Percentiles rank a stretch among this genome's conserved stretches.
Evolutionary conservation across 305 asterid species (phyloP).

Genomic region (Rubia tinctorum): DNA sequence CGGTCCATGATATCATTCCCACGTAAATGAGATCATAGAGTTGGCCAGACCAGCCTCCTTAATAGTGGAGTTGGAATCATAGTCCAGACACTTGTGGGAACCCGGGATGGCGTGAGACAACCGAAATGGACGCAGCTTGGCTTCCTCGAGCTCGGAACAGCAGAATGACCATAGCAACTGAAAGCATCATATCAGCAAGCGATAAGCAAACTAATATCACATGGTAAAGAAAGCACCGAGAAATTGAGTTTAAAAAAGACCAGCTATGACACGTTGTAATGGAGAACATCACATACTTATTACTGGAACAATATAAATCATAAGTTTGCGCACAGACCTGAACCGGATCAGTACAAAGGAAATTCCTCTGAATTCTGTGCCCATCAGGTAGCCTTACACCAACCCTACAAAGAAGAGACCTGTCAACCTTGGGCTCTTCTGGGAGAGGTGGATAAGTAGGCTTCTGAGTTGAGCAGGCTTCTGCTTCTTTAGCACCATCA

Average conservation of each 20-base stretch:
- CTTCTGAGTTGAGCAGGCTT: conserved; percentile 24
- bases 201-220: background rate
- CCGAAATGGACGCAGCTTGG: conserved; percentile 48
- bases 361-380: conserved; percentile 86
- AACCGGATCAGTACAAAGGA: conserved; percentile 72
- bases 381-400: conserved; percentile 98
- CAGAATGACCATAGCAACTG: conserved; percentile 95
- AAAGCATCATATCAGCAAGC: conserved; percentile 10
- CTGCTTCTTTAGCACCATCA: conserved; percentile 42
- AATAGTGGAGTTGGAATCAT: conserved; percentile 37
- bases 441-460: conserved; percentile 77
- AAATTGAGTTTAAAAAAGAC: background rate
- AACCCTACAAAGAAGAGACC: conserved; percentile 69
- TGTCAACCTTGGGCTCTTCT: conserved; percentile 83
- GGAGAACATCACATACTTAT: background rate
- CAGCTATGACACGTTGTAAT: background rate
- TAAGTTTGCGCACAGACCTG: conserved; percentile 52
- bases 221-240: background rate
- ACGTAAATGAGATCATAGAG: conserved; percentile 74
- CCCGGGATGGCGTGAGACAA: conserved; percentile 85
- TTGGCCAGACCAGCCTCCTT: conserved; percentile 81
- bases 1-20: conserved; percentile 42
- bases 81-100: conserved; percentile 52
- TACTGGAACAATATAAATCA: background rate
- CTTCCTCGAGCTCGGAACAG: conserved; percentile 65